phyloP scores from a whole-genome alignment of 345 rosid species.

The Citrus australasica region DNA sequence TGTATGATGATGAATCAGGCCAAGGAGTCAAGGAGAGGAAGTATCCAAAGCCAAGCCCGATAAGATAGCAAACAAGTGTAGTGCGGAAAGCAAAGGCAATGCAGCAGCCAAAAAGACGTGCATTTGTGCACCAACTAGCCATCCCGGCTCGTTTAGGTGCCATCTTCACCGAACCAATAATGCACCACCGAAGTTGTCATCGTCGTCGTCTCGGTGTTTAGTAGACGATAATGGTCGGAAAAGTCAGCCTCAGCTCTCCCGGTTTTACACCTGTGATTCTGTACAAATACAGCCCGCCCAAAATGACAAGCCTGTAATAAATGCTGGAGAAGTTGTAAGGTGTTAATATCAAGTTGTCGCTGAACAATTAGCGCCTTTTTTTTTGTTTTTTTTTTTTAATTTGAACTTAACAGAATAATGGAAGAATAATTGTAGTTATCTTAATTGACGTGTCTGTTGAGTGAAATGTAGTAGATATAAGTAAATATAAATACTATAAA shows the following conservation, averaged over 20 bases:
- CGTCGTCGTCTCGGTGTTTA: neutral
- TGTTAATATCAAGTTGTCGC: neutral
- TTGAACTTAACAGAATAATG: no score
- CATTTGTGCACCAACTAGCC: slow-evolving; percentile 25
- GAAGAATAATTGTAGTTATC: no score
- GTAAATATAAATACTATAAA: no score
- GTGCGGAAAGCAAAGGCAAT: neutral
- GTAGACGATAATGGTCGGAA: neutral
- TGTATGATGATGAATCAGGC: neutral
- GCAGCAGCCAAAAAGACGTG: slow-evolving; percentile 7
- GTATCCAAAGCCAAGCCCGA: neutral
- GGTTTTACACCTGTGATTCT: neutral
- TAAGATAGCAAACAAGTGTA: neutral
- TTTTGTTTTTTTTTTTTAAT: no score
- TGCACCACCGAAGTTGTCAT: neutral
- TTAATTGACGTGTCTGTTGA: no score
- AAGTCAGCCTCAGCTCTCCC: neutral
- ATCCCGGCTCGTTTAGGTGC: slow-evolving; percentile 31
- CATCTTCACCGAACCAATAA: slow-evolving; percentile 24
- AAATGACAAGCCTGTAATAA: neutral
- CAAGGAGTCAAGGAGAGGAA: neutral
- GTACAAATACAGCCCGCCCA: neutral
- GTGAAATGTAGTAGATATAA: no score
- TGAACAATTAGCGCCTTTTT: neutral
- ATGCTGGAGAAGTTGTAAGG: no score